Evolutionary conservation across 176 grass and related monocot genomes (phyloP).

Genomic region (Zea mays): Zm-B73-REFERENCE-NAM-5.0 NC_050098.1:187024001-187024500

Average conservation of each 20-base stretch:
- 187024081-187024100: constrained; percentile 40
- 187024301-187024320: background rate
- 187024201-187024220: constrained; percentile 42
- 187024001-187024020: constrained; percentile 28
- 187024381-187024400: background rate
- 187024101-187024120: constrained; percentile 41
- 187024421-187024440: background rate
- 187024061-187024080: constrained; percentile 44
- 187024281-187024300: background rate
- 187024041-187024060: constrained; percentile 50
- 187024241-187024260: background rate
- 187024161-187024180: constrained; percentile 22
- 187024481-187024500: too few relatives aligned
- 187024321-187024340: background rate
- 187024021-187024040: constrained; percentile 15
- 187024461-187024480: too few relatives aligned
- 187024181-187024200: constrained; percentile 37
- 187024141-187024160: background rate
- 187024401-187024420: background rate
- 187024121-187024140: background rate
- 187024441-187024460: background rate
- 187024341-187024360: background rate
- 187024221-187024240: background rate
- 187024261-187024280: background rate
- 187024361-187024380: background rate